Evolutionary conservation across 176 grass and related monocot genomes (phyloP).

Genomic region (Avena sativa): DNA sequence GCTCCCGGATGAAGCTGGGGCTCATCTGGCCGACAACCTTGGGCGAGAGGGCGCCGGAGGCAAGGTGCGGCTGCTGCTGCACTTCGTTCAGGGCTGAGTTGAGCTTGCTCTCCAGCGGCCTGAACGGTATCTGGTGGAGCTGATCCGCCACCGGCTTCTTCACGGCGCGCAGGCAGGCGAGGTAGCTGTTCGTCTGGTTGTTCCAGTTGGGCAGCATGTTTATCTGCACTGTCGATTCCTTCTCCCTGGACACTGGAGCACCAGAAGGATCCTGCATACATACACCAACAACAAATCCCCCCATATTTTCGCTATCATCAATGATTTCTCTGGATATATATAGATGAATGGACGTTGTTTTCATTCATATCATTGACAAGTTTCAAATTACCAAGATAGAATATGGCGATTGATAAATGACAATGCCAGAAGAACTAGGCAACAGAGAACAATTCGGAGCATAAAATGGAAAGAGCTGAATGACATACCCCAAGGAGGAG

Average conservation of each 20-base stretch:
- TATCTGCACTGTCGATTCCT: constrained; percentile 62
- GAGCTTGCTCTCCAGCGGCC: constrained; percentile 77
- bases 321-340: not conserved
- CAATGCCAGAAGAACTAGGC: constrained; percentile 18
- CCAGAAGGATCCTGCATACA: constrained; percentile 77
- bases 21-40: constrained; percentile 49
- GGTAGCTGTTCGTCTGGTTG: constrained; percentile 62
- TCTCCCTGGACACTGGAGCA: constrained; percentile 70
- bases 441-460: constrained; percentile 26
- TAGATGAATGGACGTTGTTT: not conserved
- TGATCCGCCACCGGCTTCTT: constrained; percentile 51
- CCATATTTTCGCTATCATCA: not conserved
- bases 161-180: constrained; percentile 65
- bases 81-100: constrained; percentile 45
- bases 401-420: not conserved
- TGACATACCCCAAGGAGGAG: constrained; percentile 85
- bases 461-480: constrained; percentile 11
- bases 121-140: constrained; percentile 68
- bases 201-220: constrained; percentile 71
- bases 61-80: not conserved
- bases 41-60: not conserved
- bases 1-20: constrained; percentile 54
- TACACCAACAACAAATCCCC: not conserved
- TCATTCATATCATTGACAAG: not conserved
- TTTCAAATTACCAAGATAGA: constrained; percentile 20